phyloP scores from a whole-genome alignment of 371 early-diverging fungal species.

The Lichtheimia hyalospora region DNA sequence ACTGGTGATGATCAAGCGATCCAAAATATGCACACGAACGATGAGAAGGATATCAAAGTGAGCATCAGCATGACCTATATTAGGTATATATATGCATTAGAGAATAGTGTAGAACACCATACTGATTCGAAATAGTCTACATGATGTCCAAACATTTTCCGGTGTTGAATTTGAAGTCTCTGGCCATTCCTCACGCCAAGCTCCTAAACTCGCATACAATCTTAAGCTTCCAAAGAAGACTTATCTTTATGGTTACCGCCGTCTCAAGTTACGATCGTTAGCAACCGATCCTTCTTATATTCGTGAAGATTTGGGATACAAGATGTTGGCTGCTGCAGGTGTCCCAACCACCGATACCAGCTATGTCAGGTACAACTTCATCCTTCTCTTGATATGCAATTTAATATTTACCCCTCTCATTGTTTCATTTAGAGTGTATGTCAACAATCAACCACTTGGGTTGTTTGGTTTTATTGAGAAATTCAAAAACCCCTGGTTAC shows the following conservation, averaged over 20 bases:
- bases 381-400: too few relatives aligned
- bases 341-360: constrained; percentile 22
- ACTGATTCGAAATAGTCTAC: constrained; percentile 9
- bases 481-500: constrained; percentile 32
- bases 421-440: constrained; percentile 18
- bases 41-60: constrained; percentile 4
- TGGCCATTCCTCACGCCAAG: constrained; percentile 29
- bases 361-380: constrained; percentile 16
- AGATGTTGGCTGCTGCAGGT: constrained; percentile 24
- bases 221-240: constrained; percentile 24
- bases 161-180: constrained; percentile 25
- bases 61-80: constrained; percentile 15
- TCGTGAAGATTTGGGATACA: constrained; percentile 32
- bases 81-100: too few relatives aligned
- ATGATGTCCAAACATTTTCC: constrained; percentile 15
- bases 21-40: constrained; percentile 15
- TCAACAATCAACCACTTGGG: constrained; percentile 35
- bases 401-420: neutral
- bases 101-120: neutral
- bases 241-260: constrained; percentile 20
- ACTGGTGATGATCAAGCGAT: constrained; percentile 13
- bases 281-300: constrained; percentile 38
- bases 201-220: constrained; percentile 35
- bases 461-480: constrained; percentile 39
- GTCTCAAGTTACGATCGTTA: constrained; percentile 32